These are phyloP conservation scores for Coffea canephora DNA, from an alignment of 257 asterid species.

Conservation along the genomic window DNA sequence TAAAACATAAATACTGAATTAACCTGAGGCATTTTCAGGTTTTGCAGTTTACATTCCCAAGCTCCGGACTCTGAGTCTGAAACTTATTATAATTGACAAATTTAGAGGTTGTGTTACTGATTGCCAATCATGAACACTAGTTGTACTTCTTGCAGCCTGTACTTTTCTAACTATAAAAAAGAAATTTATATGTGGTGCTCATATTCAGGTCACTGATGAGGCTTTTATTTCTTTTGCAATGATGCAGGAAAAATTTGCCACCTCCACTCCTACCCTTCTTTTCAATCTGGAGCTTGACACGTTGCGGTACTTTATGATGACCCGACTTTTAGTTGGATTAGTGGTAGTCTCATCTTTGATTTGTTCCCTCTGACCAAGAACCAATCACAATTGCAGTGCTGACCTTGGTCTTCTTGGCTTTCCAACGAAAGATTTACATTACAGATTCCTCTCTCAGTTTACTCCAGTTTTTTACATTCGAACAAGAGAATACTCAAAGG, in stretches of 20 bases:
- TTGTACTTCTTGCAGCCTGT: not conserved
- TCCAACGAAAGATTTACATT: slow-evolving; percentile 78
- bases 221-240: not conserved
- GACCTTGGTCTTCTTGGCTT: slow-evolving; percentile 92
- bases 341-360: slow-evolving; percentile 1
- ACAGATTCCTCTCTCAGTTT: slow-evolving; percentile 86
- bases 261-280: slow-evolving; percentile 72
- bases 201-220: not conserved
- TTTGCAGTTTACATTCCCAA: not conserved
- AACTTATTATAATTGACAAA: not conserved
- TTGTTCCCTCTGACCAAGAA: slow-evolving; percentile 16
- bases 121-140: not conserved
- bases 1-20: no score
- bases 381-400: slow-evolving; percentile 58
- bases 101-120: not conserved
- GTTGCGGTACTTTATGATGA: slow-evolving; percentile 50
- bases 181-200: not conserved
- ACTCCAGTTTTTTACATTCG: slow-evolving; percentile 80
- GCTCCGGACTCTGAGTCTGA: not conserved
- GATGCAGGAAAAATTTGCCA: slow-evolving; percentile 75
- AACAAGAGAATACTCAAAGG: slow-evolving; percentile 94
- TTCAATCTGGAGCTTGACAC: slow-evolving; percentile 96
- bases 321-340: slow-evolving; percentile 16
- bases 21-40: not conserved
- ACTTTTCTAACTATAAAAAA: not conserved